Evolutionary conservation across 768 basidiomycete genomes (phyloP), one percentile per base, ranked within the genome.

Genomic region (Collybia mongolica): DNA sequence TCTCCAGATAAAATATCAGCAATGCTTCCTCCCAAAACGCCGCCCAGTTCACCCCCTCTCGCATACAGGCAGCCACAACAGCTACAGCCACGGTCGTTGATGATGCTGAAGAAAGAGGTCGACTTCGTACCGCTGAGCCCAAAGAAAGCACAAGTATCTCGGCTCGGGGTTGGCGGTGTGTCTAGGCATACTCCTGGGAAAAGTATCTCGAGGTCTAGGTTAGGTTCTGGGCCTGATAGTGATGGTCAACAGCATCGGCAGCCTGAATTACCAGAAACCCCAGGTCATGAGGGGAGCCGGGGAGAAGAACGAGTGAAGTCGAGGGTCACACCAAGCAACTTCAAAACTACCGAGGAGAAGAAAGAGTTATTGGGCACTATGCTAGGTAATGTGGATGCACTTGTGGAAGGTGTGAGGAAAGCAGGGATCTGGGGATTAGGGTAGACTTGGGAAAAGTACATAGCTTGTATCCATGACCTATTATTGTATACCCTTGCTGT

Each of bases 331-430:
- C 44, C 53, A 11, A 46, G 61, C 24, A 64, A 71, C 44, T 59
- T 71, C 54, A 75, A 76, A 57, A 87, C 83, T 38, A 91, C 83
- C 38, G 86, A 90, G 51, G 88, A 93, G 70, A 93, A 93, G 72
- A 92, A 87, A 66, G 82, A 83, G 62, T 64, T 90, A 39, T 61
- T 96, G 50, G 87, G 88, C 0, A 84, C 80, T 39, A 86, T 93
- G 82, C 67, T 96, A 39, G 93, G 91, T 3, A 95, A 96, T 63
- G 93, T 96, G 2, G 93, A 95, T 63, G 87, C 89, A 24, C 75
- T 96, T 8, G 90, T 96, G 5, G 90, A 92, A 54, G 86, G 92
- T 0, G 88, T 96, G 28, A 75, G 86, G 53, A 88, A 84, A 66
- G 90, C 90, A 0, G 91, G 92, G 0, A 83, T 94, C 48, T 95